Percentiles rank a stretch among this genome's conserved stretches.
These are phyloP conservation scores for Fomes fomentarius DNA, from an alignment of 1,284 basidiomycete genomes.

Conservation along the genomic window DNA sequence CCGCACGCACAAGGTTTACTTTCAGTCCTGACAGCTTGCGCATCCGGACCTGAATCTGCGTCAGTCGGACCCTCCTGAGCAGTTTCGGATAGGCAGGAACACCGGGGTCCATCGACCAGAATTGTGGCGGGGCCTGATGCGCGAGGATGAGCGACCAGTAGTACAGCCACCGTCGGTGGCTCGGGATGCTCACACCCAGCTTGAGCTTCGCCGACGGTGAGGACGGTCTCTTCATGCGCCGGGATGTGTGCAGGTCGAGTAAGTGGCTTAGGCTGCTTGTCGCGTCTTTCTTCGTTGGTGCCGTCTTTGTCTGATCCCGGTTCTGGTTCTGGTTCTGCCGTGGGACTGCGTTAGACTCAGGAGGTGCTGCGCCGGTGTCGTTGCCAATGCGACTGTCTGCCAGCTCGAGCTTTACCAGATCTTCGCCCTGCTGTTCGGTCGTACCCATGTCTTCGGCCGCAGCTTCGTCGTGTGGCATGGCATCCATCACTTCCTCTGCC, in stretches of 20 bases:
- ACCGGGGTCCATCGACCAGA: constrained; percentile 42
- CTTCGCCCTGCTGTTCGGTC: constrained; percentile 41
- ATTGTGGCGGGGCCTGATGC: constrained; percentile 50
- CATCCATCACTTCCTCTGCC: constrained; percentile 54
- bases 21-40: constrained; percentile 54
- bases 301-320: constrained; percentile 30
- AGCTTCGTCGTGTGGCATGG: constrained; percentile 44
- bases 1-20: constrained; percentile 54
- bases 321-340: too few relatives aligned
- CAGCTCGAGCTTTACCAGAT: constrained; percentile 27
- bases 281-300: constrained; percentile 25
- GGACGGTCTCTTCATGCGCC: constrained; percentile 63
- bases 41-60: constrained; percentile 59
- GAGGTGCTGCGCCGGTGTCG: too few relatives aligned
- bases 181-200: constrained; percentile 77
- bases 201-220: constrained; percentile 48
- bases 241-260: constrained; percentile 67
- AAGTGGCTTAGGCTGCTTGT: constrained; percentile 54
- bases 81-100: constrained; percentile 24
- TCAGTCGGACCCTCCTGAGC: constrained; percentile 48
- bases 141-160: constrained; percentile 75
- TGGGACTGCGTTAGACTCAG: too few relatives aligned
- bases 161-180: constrained; percentile 71
- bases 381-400: constrained; percentile 4
- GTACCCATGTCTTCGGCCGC: constrained; percentile 12